Evolutionary conservation across 2,329 filamentous ascomycete species (phyloP), one percentile per base, ranked within the genome.

Genomic region (Penicillium aurantiogriseum): DNA sequence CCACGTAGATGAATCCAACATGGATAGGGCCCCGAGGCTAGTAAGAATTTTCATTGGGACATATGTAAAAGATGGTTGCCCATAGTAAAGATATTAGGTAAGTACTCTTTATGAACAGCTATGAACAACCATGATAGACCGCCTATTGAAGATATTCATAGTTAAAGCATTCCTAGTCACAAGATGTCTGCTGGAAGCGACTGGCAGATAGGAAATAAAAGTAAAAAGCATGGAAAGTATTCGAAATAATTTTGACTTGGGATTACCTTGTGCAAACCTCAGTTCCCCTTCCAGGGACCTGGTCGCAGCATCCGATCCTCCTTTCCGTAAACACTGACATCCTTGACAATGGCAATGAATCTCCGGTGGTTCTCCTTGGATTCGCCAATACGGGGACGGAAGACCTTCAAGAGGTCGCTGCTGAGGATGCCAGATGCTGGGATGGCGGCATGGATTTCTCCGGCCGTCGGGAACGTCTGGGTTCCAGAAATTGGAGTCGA

Each of bases 401-500:
- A 80, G 6, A 75, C 69, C 36, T 69, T 76, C 36, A 80, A 68
- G 13, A 81, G 63, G 51, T 79, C 77, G 49, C 69, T 73, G 52
- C 77, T 78, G 6, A 71, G 62, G 35, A 81, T 81, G 15, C 79
- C 79, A 9, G 71, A 71, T 5, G 72, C 62, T 1, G 79, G 79
- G 42, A 81, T 80, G 1, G 76, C 74, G 13, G 77, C 76, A 60
- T 78, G 74, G 31, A 81, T 76, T 64, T 81, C 79, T 4, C 73
- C 76, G 7, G 73, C 71, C 1, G 77, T 78, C 9, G 78, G 78
- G 61, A 80, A 79, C n/a, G 64, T 59, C 46, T 67, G 68, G 19
- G 49, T 60, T 27, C 67, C 60, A 45, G 67, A 57, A 23, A 60
- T 59, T 3, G 73, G 71, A 1, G 73, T 75, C 15, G 73, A 70